phyloP scores from a whole-genome alignment of 768 basidiomycete species.

The Leccinum subtestaceum region DNA sequence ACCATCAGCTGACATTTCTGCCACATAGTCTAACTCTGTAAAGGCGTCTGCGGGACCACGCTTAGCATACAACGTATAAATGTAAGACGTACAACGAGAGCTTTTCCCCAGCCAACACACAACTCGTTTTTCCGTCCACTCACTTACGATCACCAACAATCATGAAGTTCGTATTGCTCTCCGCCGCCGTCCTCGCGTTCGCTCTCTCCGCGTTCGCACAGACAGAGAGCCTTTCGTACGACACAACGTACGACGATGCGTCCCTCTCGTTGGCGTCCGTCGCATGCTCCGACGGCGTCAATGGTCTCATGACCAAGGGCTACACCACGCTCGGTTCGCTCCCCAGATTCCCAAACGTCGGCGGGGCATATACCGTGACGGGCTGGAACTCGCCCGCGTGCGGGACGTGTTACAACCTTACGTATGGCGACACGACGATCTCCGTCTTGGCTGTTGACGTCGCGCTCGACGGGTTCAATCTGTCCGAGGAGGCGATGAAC shows the following conservation, averaged over 20 bases:
- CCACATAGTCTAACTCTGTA: neutral
- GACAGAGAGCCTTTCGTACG: slow-evolving; percentile 25
- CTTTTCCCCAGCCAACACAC: neutral
- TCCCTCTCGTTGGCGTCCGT: slow-evolving; percentile 15
- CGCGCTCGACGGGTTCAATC: slow-evolving; percentile 39
- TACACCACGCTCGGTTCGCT: slow-evolving; percentile 34
- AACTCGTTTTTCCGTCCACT: neutral
- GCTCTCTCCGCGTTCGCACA: slow-evolving; percentile 20
- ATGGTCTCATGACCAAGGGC: slow-evolving; percentile 30
- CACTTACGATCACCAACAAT: neutral
- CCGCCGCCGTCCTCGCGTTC: slow-evolving; percentile 9
- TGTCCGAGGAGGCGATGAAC: slow-evolving; percentile 55
- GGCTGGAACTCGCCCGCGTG: slow-evolving; percentile 25
- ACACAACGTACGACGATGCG: slow-evolving; percentile 31
- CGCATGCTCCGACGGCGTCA: slow-evolving; percentile 34
- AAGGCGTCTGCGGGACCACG: neutral
- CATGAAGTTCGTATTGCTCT: slow-evolving; percentile 28
- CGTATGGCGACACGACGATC: slow-evolving; percentile 22
- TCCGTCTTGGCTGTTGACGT: slow-evolving; percentile 30
- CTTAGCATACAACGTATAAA: slow-evolving; percentile 14
- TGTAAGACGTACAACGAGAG: neutral
- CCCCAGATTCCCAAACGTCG: slow-evolving; percentile 32
- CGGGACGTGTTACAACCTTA: slow-evolving; percentile 30
- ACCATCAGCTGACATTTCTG: slow-evolving; percentile 5
- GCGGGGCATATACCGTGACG: slow-evolving; percentile 32